Base-by-base conservation (phyloP, 192 early-diverging fungal species). In the Linnemannia zychae region DNA sequence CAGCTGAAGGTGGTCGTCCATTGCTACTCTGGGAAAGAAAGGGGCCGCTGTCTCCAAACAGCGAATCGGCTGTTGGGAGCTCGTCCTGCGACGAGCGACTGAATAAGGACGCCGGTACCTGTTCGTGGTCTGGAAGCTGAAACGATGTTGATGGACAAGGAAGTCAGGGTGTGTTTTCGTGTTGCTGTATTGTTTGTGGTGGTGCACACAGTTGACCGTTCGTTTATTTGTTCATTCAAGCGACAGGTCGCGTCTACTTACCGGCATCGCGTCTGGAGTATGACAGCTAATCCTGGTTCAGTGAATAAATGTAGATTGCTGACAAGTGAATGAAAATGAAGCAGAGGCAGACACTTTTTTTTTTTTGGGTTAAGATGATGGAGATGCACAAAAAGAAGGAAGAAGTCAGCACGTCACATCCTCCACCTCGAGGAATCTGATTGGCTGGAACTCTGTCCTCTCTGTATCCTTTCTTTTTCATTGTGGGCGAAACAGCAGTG, bases 41-140 rank as follows among this genome's bases (percentile, higher is more conserved):
- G 16, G 78, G 38, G 7, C 66, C 11, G 37, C 50, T 63, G 9
- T 47, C 74, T 0, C 74, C 74, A 72, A 81, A 81, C 53, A 81
- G 80, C 15, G 74, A 76, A 34, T 81, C 80, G 66, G 80, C 80
- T 7, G 80, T 81, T 0, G 80, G 80, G 38, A 81, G 46, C 20
- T 81, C 74, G 24, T 81, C 74, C 69, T 71, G 67, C 22, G 44
- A 3, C 0, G 34, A 28, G 7, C 3, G 33, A 40, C 53, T 24
- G 24, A 34, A 9, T 24, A 6, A 18, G 16, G 46, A 48, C 33
- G 38, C 15, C 13, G 77, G 24, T 17, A n/a, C 24, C 17, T 57
- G 77, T 28, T 63, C 77, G 7, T 68, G 31, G 20, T 17, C 11
- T 40, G 47, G 67, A 70, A 63, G 57, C 57, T 63, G 24, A 24